These are phyloP conservation scores for Penicillium janthinellum DNA, from an alignment of 2,329 filamentous ascomycete species.

Conservation along the genomic window DNA sequence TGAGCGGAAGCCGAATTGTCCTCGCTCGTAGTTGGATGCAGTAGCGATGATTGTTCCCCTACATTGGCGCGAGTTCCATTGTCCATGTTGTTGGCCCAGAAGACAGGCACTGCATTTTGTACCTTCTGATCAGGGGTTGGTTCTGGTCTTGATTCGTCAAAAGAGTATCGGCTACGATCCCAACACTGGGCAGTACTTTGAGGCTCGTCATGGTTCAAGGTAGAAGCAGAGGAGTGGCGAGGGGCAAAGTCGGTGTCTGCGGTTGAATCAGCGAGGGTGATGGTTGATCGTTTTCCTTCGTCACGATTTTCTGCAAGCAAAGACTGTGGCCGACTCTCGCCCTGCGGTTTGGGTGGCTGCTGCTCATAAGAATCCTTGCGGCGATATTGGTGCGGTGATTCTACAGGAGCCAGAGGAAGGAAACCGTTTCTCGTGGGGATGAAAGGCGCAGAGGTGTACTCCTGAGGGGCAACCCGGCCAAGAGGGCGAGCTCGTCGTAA, in stretches of 20 bases:
- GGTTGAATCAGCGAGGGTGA: slow-evolving; percentile 25
- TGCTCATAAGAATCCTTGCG: slow-evolving; percentile 9
- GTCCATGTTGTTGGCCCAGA: slow-evolving; percentile 5
- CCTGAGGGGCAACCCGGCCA: slow-evolving; percentile 1
- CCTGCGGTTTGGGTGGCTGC: slow-evolving; percentile 4
- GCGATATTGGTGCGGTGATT: not conserved
- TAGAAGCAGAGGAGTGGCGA: slow-evolving; percentile 24
- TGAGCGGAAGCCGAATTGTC: slow-evolving; percentile 4
- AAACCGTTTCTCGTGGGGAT: slow-evolving; percentile 13
- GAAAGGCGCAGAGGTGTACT: slow-evolving; percentile 6
- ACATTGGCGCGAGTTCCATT: slow-evolving; percentile 1
- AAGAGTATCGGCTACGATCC: slow-evolving; percentile 11
- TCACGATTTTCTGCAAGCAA: slow-evolving; percentile 16
- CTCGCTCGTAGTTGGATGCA: slow-evolving; percentile 6
- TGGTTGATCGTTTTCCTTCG: slow-evolving; percentile 23
- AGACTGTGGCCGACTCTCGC: slow-evolving; percentile 8
- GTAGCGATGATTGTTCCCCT: not conserved
- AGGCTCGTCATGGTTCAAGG: slow-evolving; percentile 23
- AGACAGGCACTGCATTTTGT: slow-evolving; percentile 3
- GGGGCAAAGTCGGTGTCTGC: slow-evolving; percentile 17
- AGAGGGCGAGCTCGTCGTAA: slow-evolving; percentile 14
- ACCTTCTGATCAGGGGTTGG: not conserved
- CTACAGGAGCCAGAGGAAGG: slow-evolving; percentile 1
- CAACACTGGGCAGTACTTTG: slow-evolving; percentile 4
- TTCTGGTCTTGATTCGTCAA: slow-evolving; percentile 10